Conservation (phyloP, 1,284 basidiomycete species). For the Inonotus hispidus region DNA sequence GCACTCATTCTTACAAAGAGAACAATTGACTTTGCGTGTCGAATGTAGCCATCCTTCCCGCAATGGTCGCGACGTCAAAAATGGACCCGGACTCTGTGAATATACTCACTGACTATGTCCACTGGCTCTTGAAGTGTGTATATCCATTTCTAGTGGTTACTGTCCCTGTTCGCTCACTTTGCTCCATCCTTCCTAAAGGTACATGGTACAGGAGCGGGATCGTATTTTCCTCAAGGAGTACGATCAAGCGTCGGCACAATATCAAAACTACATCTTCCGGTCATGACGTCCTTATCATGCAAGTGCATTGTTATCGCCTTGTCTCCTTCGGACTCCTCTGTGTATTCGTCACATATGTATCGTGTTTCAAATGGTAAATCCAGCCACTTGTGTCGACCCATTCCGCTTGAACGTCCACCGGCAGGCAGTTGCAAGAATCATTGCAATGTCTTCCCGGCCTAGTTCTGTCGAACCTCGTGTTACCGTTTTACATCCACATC, state of each 20-base stretch:
- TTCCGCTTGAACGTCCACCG: too few relatives aligned
- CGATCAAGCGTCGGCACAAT: constrained; percentile 62
- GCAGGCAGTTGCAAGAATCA: too few relatives aligned
- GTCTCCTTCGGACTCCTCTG: too few relatives aligned
- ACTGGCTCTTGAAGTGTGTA: constrained; percentile 81
- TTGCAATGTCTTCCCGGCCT: too few relatives aligned
- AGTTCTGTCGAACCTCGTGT: too few relatives aligned
- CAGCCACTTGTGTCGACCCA: too few relatives aligned
- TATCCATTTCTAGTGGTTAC: neutral
- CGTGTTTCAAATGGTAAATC: too few relatives aligned
- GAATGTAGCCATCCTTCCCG: constrained; percentile 58
- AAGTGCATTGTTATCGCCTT: neutral
- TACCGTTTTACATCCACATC: too few relatives aligned
- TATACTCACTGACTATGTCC: constrained; percentile 85
- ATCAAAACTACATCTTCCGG: constrained; percentile 26
- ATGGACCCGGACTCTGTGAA: constrained; percentile 86
- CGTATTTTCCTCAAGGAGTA: constrained; percentile 71
- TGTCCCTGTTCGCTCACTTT: neutral
- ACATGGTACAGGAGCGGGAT: constrained; percentile 60
- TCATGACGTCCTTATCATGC: neutral
- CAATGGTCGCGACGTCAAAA: constrained; percentile 86
- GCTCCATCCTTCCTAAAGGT: constrained; percentile 37
- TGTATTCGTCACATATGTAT: too few relatives aligned
- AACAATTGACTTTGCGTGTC: neutral
- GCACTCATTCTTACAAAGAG: neutral